Conservation (phyloP, 768 basidiomycete species). For the Psilocybe subaeruginosa region DNA sequence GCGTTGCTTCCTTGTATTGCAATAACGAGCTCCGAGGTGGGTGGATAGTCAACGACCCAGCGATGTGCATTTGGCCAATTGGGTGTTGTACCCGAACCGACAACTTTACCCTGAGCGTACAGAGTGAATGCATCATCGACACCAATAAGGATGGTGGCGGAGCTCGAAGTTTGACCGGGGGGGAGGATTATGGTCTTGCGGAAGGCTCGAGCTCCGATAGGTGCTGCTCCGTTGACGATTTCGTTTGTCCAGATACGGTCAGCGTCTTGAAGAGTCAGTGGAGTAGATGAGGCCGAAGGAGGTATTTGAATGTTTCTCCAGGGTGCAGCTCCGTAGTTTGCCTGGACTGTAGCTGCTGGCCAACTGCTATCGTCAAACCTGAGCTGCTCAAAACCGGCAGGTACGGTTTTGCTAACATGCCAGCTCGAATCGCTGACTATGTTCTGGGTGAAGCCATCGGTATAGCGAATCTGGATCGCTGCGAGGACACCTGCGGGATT, state of each 20-base stretch:
- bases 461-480: slow-evolving; percentile 29
- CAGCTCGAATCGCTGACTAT: slow-evolving; percentile 33
- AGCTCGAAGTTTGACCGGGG: background rate
- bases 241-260: slow-evolving; percentile 13
- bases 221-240: background rate
- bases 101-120: background rate
- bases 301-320: background rate
- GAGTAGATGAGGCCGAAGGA: too few relatives aligned
- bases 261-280: too few relatives aligned
- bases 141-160: background rate
- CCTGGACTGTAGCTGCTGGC: slow-evolving; percentile 28
- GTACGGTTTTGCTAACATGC: slow-evolving; percentile 24
- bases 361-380: slow-evolving; percentile 32
- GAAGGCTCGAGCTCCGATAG: slow-evolving; percentile 5
- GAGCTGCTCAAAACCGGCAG: slow-evolving; percentile 29
- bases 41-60: background rate
- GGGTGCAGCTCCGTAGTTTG: background rate
- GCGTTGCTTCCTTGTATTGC: background rate
- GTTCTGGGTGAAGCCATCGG: slow-evolving; percentile 29
- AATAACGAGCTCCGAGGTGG: background rate
- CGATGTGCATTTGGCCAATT: too few relatives aligned
- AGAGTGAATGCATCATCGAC: background rate
- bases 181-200: slow-evolving; percentile 12
- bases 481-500: slow-evolving; percentile 27
- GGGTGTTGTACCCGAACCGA: background rate